Conservation (phyloP, 2,329 filamentous ascomycete genomes). For the Beauveria sp. region DNA sequence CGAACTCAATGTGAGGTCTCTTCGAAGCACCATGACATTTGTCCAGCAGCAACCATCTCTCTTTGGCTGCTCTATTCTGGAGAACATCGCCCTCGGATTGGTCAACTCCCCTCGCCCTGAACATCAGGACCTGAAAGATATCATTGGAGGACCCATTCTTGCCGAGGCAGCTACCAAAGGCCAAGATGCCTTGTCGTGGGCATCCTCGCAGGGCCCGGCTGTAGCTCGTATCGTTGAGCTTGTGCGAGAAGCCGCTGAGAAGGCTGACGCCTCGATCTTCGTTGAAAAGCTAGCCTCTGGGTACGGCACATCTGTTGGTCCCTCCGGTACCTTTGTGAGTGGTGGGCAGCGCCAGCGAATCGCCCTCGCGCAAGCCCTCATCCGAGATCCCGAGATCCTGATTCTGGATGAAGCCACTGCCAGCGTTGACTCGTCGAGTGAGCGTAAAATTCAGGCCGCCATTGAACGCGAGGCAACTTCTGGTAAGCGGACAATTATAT, state of each 20-base stretch:
- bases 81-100: constrained; percentile 36
- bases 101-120: constrained; percentile 24
- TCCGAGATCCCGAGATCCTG: constrained; percentile 41
- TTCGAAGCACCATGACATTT: constrained; percentile 25
- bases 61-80: constrained; percentile 29
- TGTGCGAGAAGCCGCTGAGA: constrained; percentile 37
- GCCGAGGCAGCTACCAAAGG: constrained; percentile 31
- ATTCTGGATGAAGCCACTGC: constrained; percentile 48
- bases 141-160: constrained; percentile 35
- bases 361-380: constrained; percentile 40
- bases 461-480: constrained; percentile 25
- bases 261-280: constrained; percentile 48
- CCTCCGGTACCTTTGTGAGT: constrained; percentile 37
- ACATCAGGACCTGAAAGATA: constrained; percentile 25
- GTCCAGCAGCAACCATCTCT: constrained; percentile 28
- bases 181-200: constrained; percentile 17
- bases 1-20: constrained; percentile 27
- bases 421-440: constrained; percentile 41
- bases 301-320: constrained; percentile 38
- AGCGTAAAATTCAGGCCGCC: constrained; percentile 36
- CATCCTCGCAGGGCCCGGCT: constrained; percentile 15
- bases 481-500: constrained; percentile 46
- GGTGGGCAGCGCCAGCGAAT: constrained; percentile 48
- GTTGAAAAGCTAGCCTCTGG: constrained; percentile 41
- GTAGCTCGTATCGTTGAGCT: constrained; percentile 37